Base-by-base conservation (phyloP, 352 stramenopile species). In the Phytophthora sp. region DNA sequence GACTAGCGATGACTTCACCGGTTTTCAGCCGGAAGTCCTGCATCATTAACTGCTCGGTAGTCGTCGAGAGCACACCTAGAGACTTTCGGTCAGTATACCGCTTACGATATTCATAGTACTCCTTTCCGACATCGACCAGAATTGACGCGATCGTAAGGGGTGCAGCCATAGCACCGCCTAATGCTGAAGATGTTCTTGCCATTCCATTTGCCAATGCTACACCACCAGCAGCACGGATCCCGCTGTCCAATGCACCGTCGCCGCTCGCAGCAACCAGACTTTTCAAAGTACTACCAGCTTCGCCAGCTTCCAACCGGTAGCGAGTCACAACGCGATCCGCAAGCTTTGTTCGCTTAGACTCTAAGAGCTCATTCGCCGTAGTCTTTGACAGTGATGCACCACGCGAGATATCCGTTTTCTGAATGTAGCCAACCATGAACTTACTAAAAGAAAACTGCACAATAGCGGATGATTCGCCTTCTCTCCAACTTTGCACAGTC, bases 31-130 rank as follows among this genome's bases (percentile, higher is more conserved):
- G 76, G 38, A 96, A 96, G 33, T 91, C 80, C 53, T 82, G 77
- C 81, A 94, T 94, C 75, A 94, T 78, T 47, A 96, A 59, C 21
- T 89, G 86, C 57, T 96, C 88, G 5, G 82, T 94, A 0, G 88
- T 84, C 1, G 70, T 71, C 1, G 88, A 94, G 0, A 91, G 70
- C 39, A 93, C 73, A 20, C 84, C 84, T 21, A 88, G 69, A 18
- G 74, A 76, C 59, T 89, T 90, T 26, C 84, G 71, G 56, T 93
- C 84, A n/a, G 73, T 85, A 53, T 90, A 80, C 27, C 85, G 85
- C 44, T 89, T 79, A 35, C 88, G 84, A 68, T 92, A 96, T 16
- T 93, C 74, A 49, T 89, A 89, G 54, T 93, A 96, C 54, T 96
- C 88, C 39, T 93, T 93, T 13, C 88, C 86, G 30, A 96, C 84